Conservation (phyloP, 2,329 filamentous ascomycete species). For the Ramularia endophylla region DNA sequence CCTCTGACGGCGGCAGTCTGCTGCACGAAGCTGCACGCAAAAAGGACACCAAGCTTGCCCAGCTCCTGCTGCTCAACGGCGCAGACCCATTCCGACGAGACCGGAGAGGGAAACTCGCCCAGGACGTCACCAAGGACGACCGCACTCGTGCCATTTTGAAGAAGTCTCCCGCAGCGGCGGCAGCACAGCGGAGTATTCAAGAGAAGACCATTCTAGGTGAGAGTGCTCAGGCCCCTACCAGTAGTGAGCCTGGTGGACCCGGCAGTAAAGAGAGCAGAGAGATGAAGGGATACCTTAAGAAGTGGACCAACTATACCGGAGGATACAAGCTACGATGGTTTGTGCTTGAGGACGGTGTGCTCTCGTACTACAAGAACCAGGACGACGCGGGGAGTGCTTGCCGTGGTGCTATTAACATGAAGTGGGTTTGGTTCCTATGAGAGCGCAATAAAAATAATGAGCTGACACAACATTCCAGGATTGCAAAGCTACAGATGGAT, state of each 20-base stretch:
- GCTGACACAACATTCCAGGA: too few species aligned
- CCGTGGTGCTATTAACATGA: constrained; percentile 98
- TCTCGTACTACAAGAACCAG: constrained; percentile 99
- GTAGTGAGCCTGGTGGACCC: constrained; percentile 42
- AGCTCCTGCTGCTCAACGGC: constrained; percentile 84
- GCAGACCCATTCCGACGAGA: constrained; percentile 94
- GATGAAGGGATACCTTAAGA: constrained; percentile 98
- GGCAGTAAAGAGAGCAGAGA: constrained; percentile 84
- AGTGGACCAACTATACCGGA: constrained; percentile 98
- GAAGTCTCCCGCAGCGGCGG: constrained; percentile 87
- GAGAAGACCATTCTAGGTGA: constrained; percentile 93
- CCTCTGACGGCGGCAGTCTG: constrained; percentile 80
- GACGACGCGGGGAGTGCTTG: constrained; percentile 95
- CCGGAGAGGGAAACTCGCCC: constrained; percentile 88
- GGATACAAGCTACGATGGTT: constrained; percentile 98
- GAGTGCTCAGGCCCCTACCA: constrained; percentile 33
- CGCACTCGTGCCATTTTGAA: constrained; percentile 82
- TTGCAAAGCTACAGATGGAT: constrained; percentile 92
- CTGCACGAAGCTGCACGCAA: constrained; percentile 89
- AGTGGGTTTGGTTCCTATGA: too few species aligned
- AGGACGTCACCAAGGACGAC: constrained; percentile 95
- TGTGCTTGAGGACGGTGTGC: constrained; percentile 90
- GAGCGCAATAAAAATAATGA: too few species aligned
- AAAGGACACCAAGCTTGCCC: constrained; percentile 79
- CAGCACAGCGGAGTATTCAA: constrained; percentile 90